Evolutionary conservation across 2,329 filamentous ascomycete species (phyloP), one percentile per base, ranked within the genome.

Genomic region (Macrophomina pseudophaseolina): DNA sequence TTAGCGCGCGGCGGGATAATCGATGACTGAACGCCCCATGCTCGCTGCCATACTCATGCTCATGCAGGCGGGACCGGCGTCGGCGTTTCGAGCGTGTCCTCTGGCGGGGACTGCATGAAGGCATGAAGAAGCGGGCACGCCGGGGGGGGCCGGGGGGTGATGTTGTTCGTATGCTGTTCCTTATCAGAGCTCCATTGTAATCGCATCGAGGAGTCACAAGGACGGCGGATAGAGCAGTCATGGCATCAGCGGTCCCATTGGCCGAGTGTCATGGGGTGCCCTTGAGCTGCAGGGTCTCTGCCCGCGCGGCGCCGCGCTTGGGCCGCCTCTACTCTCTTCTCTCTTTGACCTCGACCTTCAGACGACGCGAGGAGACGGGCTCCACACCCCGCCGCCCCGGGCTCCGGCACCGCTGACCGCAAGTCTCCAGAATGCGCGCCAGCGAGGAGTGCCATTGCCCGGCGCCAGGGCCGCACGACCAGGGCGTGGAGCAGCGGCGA

Each of bases 201-300:
- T 40, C 38, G 56, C 56, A 32, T 48, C 40, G 44, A 56, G 30
- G 48, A 56, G 63, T 65, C 63, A 65, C 63, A 65, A 65, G 63
- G 63, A 65, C 63, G 63, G 35, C 30, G 28, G 63, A 56, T 51
- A 51, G 40, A 23, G 63, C 49, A 35, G 51, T 46, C 62, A 54
- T 64, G 62, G 44, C 40, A 23, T 44, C 62, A 64, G 40, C 40
- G 48, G 23, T 23, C 23, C 23, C 56, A 16, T 44, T 16, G 40
- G 54, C 38, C 33, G 23, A 23, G 23, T 23, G 23, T 23, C 23
- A 23, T 23, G 23, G 23, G 23, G 23, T 23, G 23, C 23, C 23
- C 23, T 23, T 23, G 23, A 23, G 40, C 38, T 8, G 56, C 49
- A 33, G 35, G 62, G 38, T 40, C 38, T 14, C 14, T 40, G 38